phyloP scores from a whole-genome alignment of 352 stramenopile genomes.

The Thalassiosira exigua region DNA sequence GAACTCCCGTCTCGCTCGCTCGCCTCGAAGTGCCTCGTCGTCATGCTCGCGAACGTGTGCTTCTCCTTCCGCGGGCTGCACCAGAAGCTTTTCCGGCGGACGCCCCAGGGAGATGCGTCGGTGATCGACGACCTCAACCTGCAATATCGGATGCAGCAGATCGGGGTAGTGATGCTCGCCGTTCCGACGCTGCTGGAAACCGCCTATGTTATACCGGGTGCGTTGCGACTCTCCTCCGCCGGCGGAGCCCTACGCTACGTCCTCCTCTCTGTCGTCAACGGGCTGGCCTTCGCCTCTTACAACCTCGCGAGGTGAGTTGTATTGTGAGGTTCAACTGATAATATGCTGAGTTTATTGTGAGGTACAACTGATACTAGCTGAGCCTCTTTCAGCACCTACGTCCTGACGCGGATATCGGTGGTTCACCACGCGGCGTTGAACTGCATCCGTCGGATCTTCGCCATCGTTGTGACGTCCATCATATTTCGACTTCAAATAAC shows the following conservation, averaged over 20 bases:
- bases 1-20: conserved; percentile 14
- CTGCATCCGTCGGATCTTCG: conserved; percentile 80
- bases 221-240: conserved; percentile 11
- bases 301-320: conserved; percentile 82
- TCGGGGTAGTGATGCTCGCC: conserved; percentile 64
- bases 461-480: conserved; percentile 72
- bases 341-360: no score
- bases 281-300: conserved; percentile 75
- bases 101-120: conserved; percentile 48
- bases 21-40: conserved; percentile 50
- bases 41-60: conserved; percentile 82
- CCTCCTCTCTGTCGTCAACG: conserved; percentile 68
- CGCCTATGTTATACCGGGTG: background rate
- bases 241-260: conserved; percentile 46
- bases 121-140: conserved; percentile 79
- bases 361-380: no score
- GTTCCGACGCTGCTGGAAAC: conserved; percentile 52
- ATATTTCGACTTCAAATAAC: conserved; percentile 71
- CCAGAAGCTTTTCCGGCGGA: conserved; percentile 79
- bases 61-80: conserved; percentile 83
- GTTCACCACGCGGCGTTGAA: conserved; percentile 83
- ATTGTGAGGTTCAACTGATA: no score
- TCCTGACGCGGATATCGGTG: conserved; percentile 79
- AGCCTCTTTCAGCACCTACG: no score
- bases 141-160: conserved; percentile 83